These are phyloP conservation scores for Termitomyces sp. DNA, from an alignment of 768 basidiomycete genomes.

Conservation along the genomic window DNA sequence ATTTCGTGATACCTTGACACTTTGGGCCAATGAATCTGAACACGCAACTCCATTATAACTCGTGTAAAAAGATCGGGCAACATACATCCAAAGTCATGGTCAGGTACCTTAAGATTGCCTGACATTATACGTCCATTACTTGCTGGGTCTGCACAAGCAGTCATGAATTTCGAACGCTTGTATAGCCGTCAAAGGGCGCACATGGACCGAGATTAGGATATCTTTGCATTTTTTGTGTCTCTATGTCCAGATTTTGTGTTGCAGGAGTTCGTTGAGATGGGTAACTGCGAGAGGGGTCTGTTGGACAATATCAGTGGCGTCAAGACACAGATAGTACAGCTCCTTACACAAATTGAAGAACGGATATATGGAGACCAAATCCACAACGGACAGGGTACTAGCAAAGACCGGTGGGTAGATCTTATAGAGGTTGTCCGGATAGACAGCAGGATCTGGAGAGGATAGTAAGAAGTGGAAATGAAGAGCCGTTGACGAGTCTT, in stretches of 20 bases:
- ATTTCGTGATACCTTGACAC: neutral
- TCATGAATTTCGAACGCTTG: neutral
- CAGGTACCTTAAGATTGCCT: neutral
- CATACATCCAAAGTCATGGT: conserved; percentile 31
- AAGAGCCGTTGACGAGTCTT: conserved; percentile 7
- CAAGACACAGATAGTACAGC: neutral
- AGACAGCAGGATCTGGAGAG: conserved; percentile 21
- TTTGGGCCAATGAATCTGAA: conserved; percentile 1
- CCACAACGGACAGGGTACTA: neutral
- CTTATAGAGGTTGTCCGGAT: conserved; percentile 34
- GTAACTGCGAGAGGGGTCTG: conserved; percentile 13
- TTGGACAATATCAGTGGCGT: neutral
- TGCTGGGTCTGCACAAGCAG: neutral
- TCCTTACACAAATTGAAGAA: conserved; percentile 15
- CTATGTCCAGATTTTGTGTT: neutral
- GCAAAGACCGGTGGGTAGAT: conserved; percentile 29
- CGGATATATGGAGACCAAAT: conserved; percentile 11
- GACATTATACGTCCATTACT: neutral
- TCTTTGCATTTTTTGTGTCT: neutral
- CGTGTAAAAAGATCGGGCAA: neutral
- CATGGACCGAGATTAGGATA: conserved; percentile 28
- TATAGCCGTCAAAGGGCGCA: conserved; percentile 16
- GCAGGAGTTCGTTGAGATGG: neutral
- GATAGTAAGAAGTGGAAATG: neutral
- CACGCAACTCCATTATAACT: neutral